Evolutionary conservation across 257 asterid genomes (phyloP), one percentile per base, ranked within the genome.

Genomic region (Osmanthus fragrans): DNA sequence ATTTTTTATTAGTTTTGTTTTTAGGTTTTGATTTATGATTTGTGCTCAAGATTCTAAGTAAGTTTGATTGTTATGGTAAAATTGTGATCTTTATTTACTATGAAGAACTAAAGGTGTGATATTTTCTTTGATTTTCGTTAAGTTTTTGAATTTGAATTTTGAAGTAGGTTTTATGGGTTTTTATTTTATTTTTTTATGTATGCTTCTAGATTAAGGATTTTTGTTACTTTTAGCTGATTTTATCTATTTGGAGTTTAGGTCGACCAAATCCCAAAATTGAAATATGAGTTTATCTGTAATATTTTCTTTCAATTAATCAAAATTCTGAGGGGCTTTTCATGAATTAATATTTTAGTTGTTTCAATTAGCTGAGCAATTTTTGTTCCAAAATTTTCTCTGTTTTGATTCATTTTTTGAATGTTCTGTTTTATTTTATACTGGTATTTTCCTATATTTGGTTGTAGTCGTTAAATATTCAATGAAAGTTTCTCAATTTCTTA

Each of bases 211-310:
- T 70, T 73, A 42, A 80, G 73, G 72, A 72, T 77, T 40, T 76
- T 63, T 63, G 21, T 25, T 25, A 47, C 63, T 74, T 79, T 27
- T 27, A 29, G 78, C 32, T 60, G 70, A 45, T 66, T 45, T 77
- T 68, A 40, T 74, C 70, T 25, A 30, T 76, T 45, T 73, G 19
- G 76, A 16, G 77, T 29, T 19, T 63, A 54, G 85, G 85, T 84
- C 84, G 86, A 84, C 86, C 82, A 70, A 81, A 77, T 63, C 72
- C 65, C 67, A 27, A 58, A 25, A 66, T 58, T 72, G 70, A 74
- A 30, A 47, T 33, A 7, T 30, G 25, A 29, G 72, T 65, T 80
- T 25, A 70, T 74, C 36, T 76, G 69, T 75, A 42, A 51, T 49
- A 12, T 73, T 42, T 45, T 67, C 74, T 39, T 65, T 63, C 23